phyloP scores from a whole-genome alignment of 495 filamentous ascomycete genomes.

The Tuber umbilicatum region DNA sequence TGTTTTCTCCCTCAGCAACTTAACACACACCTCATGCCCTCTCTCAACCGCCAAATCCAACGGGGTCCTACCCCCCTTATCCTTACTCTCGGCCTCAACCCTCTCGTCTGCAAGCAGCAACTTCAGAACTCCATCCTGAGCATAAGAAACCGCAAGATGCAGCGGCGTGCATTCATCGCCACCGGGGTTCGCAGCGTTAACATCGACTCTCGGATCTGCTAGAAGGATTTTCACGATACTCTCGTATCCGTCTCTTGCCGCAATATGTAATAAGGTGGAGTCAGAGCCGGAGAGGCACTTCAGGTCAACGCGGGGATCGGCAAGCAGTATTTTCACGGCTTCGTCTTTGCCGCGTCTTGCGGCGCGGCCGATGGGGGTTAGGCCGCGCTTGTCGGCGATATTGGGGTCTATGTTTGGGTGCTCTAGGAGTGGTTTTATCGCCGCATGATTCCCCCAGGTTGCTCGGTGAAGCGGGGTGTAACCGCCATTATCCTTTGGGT shows the following conservation, averaged over 20 bases:
- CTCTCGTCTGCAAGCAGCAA: not conserved
- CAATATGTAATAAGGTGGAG: not conserved
- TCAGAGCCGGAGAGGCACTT: not conserved
- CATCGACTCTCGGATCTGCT: not conserved
- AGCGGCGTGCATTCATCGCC: not conserved
- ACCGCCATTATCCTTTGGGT: not conserved
- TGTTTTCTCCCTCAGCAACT: not conserved
- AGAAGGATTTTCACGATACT: constrained; percentile 5
- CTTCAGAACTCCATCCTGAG: constrained; percentile 1
- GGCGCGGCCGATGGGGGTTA: constrained; percentile 2
- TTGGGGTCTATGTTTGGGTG: not conserved
- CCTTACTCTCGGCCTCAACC: not conserved
- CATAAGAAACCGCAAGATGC: not conserved
- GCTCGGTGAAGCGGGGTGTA: not conserved
- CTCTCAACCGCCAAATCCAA: not conserved
- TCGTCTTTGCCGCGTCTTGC: not conserved
- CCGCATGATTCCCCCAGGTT: not conserved
- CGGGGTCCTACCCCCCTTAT: not conserved
- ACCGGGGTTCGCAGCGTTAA: not conserved
- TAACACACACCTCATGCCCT: constrained; percentile 2
- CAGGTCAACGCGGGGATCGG: not conserved
- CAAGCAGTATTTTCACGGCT: not conserved
- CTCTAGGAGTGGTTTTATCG: not conserved
- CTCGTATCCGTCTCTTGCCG: not conserved
- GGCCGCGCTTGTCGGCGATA: not conserved